Conservation (phyloP, 2,329 filamentous ascomycete genomes). For the Stromatinia cepivora region DNA sequence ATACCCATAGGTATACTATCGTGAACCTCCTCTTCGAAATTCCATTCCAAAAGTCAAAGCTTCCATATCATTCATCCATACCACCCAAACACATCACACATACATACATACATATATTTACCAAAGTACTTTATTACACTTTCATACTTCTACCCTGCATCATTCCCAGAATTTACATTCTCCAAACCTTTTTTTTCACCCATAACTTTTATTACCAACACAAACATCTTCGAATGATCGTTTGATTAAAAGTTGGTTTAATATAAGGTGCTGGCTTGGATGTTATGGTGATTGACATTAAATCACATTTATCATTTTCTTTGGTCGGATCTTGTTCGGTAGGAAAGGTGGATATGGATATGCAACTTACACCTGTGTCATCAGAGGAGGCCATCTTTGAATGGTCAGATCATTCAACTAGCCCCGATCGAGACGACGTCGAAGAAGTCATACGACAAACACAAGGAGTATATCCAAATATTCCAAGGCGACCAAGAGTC, state of each 20-base stretch:
- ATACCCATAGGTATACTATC: conserved; percentile 7
- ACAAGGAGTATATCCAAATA: conserved; percentile 1
- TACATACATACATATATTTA: not conserved
- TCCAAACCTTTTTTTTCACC: not conserved
- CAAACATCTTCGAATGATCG: not conserved
- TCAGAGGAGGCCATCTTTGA: conserved; percentile 22
- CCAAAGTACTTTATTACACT: not conserved
- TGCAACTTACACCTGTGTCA: conserved; percentile 22
- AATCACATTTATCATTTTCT: conserved; percentile 5
- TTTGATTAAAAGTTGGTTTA: not conserved
- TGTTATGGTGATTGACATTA: not conserved
- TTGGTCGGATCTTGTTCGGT: conserved; percentile 13
- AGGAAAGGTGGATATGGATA: conserved; percentile 19
- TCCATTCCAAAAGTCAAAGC: conserved; percentile 4
- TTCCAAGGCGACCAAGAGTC: conserved; percentile 13
- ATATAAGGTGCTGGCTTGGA: not conserved
- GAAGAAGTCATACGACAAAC: conserved; percentile 20
- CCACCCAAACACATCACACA: not conserved
- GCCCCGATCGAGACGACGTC: conserved; percentile 19
- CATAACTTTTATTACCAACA: no score
- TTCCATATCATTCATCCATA: not conserved
- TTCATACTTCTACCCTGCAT: not conserved
- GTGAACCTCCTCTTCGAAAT: conserved; percentile 14
- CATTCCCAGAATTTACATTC: not conserved
- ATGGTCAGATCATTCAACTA: conserved; percentile 20